These are phyloP conservation scores for Sordariomycetes sp. DNA, from an alignment of 2,329 filamentous ascomycete genomes.

Conservation along the genomic window DNA sequence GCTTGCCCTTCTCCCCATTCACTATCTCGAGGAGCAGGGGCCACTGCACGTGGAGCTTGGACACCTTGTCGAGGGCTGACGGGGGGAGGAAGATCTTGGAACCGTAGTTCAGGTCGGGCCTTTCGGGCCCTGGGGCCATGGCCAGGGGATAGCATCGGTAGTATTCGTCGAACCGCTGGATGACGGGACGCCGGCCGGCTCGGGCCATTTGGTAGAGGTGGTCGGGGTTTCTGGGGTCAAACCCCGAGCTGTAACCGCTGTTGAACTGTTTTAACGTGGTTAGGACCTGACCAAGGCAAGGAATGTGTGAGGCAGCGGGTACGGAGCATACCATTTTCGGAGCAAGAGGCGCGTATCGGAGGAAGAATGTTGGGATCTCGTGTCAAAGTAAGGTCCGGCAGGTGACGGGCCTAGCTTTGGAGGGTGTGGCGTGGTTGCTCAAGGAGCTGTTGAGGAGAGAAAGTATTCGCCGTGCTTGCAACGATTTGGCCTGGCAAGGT, in stretches of 20 bases:
- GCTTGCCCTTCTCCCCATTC: constrained; percentile 70
- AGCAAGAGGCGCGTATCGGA: neutral
- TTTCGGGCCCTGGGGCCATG: constrained; percentile 86
- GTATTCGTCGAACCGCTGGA: constrained; percentile 91
- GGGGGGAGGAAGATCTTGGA: constrained; percentile 98
- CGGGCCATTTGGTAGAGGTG: constrained; percentile 37
- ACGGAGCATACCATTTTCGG: constrained; percentile 1
- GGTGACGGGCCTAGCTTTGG: neutral
- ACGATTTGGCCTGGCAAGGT: neutral
- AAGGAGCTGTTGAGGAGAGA: neutral
- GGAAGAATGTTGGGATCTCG: neutral
- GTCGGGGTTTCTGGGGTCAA: constrained; percentile 35
- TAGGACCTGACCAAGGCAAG: neutral
- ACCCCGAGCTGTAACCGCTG: constrained; percentile 25
- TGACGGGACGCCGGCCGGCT: constrained; percentile 34
- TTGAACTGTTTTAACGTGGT: neutral
- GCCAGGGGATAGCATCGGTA: constrained; percentile 93
- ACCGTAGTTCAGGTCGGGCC: constrained; percentile 85
- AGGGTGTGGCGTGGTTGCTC: neutral
- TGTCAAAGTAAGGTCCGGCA: neutral
- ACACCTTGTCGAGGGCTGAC: constrained; percentile 92
- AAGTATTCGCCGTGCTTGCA: neutral
- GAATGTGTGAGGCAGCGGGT: neutral
- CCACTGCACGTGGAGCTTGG: constrained; percentile 90
- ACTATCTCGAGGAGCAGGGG: constrained; percentile 94